Conservation (phyloP, 2,329 filamentous ascomycete species). For the Talaromyces sp. region DNA sequence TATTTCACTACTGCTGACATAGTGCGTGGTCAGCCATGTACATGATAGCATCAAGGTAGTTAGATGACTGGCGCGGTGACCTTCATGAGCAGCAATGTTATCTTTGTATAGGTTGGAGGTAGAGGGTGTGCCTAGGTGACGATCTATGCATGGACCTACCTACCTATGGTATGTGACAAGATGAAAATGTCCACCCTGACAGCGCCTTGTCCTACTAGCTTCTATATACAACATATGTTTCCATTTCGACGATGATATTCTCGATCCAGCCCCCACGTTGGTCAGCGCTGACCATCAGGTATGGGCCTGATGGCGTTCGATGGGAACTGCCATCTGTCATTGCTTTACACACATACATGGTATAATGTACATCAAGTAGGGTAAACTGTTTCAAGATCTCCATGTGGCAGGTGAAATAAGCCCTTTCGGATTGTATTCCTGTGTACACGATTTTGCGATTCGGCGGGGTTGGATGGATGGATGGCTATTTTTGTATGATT, state of each 20-base stretch:
- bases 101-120: background rate
- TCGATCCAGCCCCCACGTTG: background rate
- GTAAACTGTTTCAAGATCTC: background rate
- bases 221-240: background rate
- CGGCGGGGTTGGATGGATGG: background rate
- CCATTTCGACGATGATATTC: background rate
- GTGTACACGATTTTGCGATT: background rate
- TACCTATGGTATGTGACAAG: too few species aligned
- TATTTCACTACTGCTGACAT: too few species aligned
- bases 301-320: background rate
- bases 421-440: background rate
- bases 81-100: background rate
- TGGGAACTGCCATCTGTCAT: background rate
- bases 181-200: too few species aligned
- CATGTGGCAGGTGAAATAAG: background rate
- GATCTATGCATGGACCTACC: background rate
- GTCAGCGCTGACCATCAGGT: background rate
- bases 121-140: too few species aligned
- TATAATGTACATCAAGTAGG: background rate
- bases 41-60: too few species aligned
- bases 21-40: too few species aligned
- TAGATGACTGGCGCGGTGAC: background rate
- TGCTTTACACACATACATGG: background rate
- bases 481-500: background rate
- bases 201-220: background rate